phyloP scores from a whole-genome alignment of 345 rosid species.

The Populus davidiana region DNA sequence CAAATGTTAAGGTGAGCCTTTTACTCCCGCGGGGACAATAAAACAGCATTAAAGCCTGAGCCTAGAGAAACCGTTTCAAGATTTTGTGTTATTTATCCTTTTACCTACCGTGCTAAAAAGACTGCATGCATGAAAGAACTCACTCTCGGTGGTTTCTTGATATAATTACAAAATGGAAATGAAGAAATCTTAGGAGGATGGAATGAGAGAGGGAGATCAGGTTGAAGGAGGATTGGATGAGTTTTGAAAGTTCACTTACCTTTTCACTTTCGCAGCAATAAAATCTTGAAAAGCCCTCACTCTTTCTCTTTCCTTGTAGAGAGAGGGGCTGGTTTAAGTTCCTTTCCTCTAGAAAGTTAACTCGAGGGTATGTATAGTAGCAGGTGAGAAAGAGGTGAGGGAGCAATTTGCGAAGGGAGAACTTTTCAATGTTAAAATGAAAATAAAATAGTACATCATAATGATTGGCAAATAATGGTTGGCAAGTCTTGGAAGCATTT shows the following conservation, averaged over 20 bases:
- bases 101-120: too few species aligned
- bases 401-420: not conserved
- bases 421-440: not conserved
- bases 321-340: not conserved
- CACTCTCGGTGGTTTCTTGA: too few species aligned
- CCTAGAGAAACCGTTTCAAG: not conserved
- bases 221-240: not conserved
- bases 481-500: not conserved
- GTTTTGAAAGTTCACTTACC: not conserved
- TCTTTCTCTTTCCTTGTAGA: not conserved
- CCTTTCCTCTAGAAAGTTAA: not conserved
- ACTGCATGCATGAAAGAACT: not conserved
- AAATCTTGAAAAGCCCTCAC: not conserved
- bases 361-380: not conserved
- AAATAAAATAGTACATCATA: not conserved
- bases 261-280: not conserved
- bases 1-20: not conserved
- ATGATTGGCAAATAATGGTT: too few species aligned
- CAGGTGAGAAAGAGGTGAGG: too few species aligned
- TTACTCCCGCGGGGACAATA: not conserved
- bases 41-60: not conserved
- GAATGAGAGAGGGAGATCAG: not conserved
- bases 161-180: not conserved
- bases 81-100: too few species aligned
- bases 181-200: not conserved